Percentiles rank a stretch among this genome's conserved stretches.
These are phyloP conservation scores for Aspergillus diversus DNA, from an alignment of 495 filamentous ascomycete species.

Conservation along the genomic window DNA sequence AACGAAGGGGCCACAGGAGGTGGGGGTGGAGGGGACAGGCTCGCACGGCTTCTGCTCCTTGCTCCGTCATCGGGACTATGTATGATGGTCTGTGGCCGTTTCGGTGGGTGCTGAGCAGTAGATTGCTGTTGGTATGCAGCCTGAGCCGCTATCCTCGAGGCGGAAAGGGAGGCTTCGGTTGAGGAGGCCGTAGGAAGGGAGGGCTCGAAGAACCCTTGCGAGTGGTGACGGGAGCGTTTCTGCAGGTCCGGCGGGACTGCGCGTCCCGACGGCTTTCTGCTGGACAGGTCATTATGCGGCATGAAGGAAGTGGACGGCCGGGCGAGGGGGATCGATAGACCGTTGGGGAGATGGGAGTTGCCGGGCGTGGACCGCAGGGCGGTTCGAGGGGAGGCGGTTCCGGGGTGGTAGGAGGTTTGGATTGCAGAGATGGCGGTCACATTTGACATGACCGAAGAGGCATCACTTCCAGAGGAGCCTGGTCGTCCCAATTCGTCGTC, in stretches of 20 bases:
- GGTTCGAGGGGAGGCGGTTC: slow-evolving; percentile 41
- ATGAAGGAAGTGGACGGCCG: slow-evolving; percentile 39
- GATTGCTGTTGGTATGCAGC: slow-evolving; percentile 63
- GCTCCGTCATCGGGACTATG: slow-evolving; percentile 49
- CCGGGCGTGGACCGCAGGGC: slow-evolving; percentile 38
- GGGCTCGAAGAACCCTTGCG: slow-evolving; percentile 89
- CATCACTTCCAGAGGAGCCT: slow-evolving; percentile 57
- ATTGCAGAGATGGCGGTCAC: slow-evolving; percentile 50
- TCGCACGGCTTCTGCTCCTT: slow-evolving; percentile 42
- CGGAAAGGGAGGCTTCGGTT: slow-evolving; percentile 60
- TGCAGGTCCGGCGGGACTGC: slow-evolving; percentile 40
- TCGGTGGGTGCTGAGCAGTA: slow-evolving; percentile 54
- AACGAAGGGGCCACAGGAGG: slow-evolving; percentile 57
- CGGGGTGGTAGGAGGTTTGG: slow-evolving; percentile 26
- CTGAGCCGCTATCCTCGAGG: slow-evolving; percentile 89
- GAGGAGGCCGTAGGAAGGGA: slow-evolving; percentile 71
- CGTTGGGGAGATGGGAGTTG: slow-evolving; percentile 21
- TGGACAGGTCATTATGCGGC: slow-evolving; percentile 45
- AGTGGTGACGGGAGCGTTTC: slow-evolving; percentile 63
- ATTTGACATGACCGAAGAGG: slow-evolving; percentile 50
- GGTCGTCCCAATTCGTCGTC: slow-evolving; percentile 45
- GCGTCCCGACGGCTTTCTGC: slow-evolving; percentile 46
- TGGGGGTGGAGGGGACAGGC: slow-evolving; percentile 51
- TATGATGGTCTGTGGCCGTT: slow-evolving; percentile 69
- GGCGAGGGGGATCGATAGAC: slow-evolving; percentile 32